Base-by-base conservation (phyloP, 768 basidiomycete species). In the Hericium coralloides region DNA sequence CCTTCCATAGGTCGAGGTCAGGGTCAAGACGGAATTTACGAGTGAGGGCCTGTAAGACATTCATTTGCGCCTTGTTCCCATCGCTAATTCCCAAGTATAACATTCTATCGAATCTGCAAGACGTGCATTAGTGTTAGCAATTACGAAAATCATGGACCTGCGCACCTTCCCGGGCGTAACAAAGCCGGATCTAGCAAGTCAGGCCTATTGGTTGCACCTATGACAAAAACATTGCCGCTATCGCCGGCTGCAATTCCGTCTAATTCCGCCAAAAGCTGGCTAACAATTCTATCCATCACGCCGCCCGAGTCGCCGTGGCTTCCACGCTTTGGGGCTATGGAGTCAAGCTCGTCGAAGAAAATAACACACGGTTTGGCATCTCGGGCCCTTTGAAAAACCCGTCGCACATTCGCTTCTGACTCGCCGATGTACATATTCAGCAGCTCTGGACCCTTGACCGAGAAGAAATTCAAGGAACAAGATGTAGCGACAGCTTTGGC, bases 371-470 rank as follows among this genome's bases (percentile, higher is more conserved):
- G 95, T 54, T 83, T 84, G 1, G 95, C 95, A 72, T 95, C 93
- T 53, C 91, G 74, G 25, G 95, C 95, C 12, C 84, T 82, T 67
- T 95, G 91, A 69, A 98, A 98, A 1, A 98, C 84, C 15, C 86
- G 78, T 14, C 97, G 82, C 41, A 99, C 95, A 70, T 98, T 99
- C 59, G 98, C 97, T 70, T 98, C 95, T 12, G 92, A 95, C 71
- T 97, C 95, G 58, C 95, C 95, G 64, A 98, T 95, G 71, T 95
- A 98, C 95, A 98, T 98, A 72, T 95, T 95, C 52, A 97, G 80
- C 38, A 98, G 73, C 66, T 98, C 95, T 3, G 95, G 95, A 0
- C 95, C 95, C 69, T 98, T 97, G 64, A 97, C 84, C n/a, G 92
- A 95, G 73, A 98, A 88, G 71, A 98, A 97, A 69, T 97, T 97